These are phyloP conservation scores for Cytauxzoon felis DNA, from an alignment of 169 alveolate genomes.

Conservation along the genomic window DNA sequence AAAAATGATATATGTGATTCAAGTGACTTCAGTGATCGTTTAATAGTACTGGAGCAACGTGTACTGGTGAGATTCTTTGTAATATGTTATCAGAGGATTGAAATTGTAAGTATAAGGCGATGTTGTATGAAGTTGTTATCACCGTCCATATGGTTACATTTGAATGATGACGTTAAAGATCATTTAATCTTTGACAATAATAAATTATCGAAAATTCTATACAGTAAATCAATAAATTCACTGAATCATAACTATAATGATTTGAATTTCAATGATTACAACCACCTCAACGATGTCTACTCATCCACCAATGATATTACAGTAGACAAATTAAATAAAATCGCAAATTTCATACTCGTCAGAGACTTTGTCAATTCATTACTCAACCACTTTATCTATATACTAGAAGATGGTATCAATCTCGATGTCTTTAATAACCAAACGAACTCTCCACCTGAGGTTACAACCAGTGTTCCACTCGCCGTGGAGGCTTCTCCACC, in stretches of 20 bases:
- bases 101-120: slow-evolving; percentile 36
- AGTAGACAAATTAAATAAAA: slow-evolving; percentile 22
- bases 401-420: slow-evolving; percentile 51
- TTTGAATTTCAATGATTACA: slow-evolving; percentile 7
- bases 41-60: slow-evolving; percentile 54
- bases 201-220: slow-evolving; percentile 34
- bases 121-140: slow-evolving; percentile 56
- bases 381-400: slow-evolving; percentile 46
- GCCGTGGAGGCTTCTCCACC: too few relatives aligned
- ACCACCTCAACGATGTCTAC: too few relatives aligned
- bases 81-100: slow-evolving; percentile 52
- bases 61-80: slow-evolving; percentile 55
- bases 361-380: slow-evolving; percentile 57
- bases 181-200: slow-evolving; percentile 31
- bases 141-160: slow-evolving; percentile 57
- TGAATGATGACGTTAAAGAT: slow-evolving; percentile 38
- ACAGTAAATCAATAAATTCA: slow-evolving; percentile 14
- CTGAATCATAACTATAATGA: slow-evolving; percentile 13
- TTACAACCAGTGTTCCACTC: too few relatives aligned
- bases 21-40: slow-evolving; percentile 25
- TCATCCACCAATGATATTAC: neutral
- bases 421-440: slow-evolving; percentile 16
- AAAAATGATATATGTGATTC: slow-evolving; percentile 40
- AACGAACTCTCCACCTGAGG: too few relatives aligned
- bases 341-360: slow-evolving; percentile 16